Evolutionary conservation across 805 yeast genomes (phyloP).

Genomic region (Candida ipomoeae): DNA sequence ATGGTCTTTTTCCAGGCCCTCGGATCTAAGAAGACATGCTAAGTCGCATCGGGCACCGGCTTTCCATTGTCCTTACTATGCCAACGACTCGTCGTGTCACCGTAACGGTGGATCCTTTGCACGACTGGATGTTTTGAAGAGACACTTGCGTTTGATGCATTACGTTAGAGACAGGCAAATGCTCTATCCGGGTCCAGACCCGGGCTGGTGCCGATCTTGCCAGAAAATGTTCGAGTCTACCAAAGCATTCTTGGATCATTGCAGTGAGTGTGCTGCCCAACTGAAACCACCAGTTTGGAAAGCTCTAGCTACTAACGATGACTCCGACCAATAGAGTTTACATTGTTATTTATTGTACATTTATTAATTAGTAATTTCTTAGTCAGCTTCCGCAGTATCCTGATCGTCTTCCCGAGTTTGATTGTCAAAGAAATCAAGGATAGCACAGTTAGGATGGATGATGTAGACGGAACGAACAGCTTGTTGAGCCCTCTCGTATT

Average conservation of each 20-base stretch:
- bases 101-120: slow-evolving; percentile 73
- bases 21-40: slow-evolving; percentile 65
- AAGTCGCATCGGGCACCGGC: slow-evolving; percentile 64
- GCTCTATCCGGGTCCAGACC: slow-evolving; percentile 33
- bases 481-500: slow-evolving; percentile 8
- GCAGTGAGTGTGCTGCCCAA: slow-evolving; percentile 52
- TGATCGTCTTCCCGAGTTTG: slow-evolving; percentile 11
- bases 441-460: slow-evolving; percentile 78
- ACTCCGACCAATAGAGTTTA: background rate
- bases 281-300: slow-evolving; percentile 10
- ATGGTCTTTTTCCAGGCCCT: slow-evolving; percentile 68
- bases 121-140: slow-evolving; percentile 67
- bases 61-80: slow-evolving; percentile 72
- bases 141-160: slow-evolving; percentile 70
- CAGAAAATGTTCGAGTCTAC: slow-evolving; percentile 51
- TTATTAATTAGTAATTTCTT: background rate
- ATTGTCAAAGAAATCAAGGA: slow-evolving; percentile 57
- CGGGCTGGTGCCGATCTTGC: slow-evolving; percentile 69
- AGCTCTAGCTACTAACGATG: background rate
- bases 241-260: slow-evolving; percentile 60
- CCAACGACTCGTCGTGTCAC: slow-evolving; percentile 65
- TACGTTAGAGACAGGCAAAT: slow-evolving; percentile 47
- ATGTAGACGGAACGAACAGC: slow-evolving; percentile 32
- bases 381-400: slow-evolving; percentile 1
- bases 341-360: slow-evolving; percentile 1